Evolutionary conservation across 257 asterid genomes (phyloP), one percentile per base, ranked within the genome.

Genomic region (Ilex aquifolium): DNA sequence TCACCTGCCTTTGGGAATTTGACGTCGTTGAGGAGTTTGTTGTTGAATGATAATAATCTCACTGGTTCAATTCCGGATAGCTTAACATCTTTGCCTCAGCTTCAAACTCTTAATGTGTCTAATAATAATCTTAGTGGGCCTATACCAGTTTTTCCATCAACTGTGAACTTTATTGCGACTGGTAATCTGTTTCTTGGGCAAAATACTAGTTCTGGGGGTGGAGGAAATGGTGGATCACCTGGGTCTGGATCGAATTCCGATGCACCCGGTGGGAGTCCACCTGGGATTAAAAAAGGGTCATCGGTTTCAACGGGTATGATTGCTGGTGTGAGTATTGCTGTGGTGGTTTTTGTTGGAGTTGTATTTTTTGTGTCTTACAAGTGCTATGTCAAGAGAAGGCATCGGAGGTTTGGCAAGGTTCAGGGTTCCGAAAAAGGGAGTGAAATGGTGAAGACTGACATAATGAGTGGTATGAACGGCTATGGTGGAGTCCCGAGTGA

Each of bases 291-390:
- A 2, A 77, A 71, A 52, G 39, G 73, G 59, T 72, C 72, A 13
- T 63, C 90, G 4, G 68, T 63, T 67, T 81, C 94, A 2, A 79
- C 72, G 32, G 97, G 90, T 69, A 73, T 89, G 82, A 77, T 89
- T 69, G 99, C 77, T 8, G 97, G 99, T 29, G 87, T 89, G 57
- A 74, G 82, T 16, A 71, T 82, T 57, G 95, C 95, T 42, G 95
- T 83, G 29, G 10, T 85, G 10, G 72, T 84, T 12, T 87, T 89
- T 7, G 31, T 81, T 15, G 84, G 72, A 36, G 88, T 89, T 60
- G 10, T 89, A 17, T 64, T 87, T 74, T 92, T 85, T 67, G 97
- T 92, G 31, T 85, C 85, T 10, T 85, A 79, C 58, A 92, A 87
- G 49, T 89, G 95, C 72, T 87, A 75, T 61, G 51, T 74, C 57